Evolutionary conservation across 2,329 filamentous ascomycete genomes (phyloP).

Genomic region (Penicillium sp.): DNA sequence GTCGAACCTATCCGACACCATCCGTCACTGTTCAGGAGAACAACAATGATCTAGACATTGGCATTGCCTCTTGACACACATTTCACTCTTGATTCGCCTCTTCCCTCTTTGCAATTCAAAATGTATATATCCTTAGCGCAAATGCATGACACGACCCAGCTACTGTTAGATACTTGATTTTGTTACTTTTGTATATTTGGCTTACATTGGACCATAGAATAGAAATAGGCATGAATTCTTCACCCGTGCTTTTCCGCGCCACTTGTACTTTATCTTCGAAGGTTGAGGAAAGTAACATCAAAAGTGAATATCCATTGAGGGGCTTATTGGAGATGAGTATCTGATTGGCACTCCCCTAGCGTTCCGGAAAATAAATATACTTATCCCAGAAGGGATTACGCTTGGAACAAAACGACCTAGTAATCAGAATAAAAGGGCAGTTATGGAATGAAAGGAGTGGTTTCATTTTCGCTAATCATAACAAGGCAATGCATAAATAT

Average conservation of each 20-base stretch:
- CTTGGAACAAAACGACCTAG: background rate
- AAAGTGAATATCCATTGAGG: background rate
- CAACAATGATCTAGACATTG: background rate
- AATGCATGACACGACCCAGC: constrained; percentile 19
- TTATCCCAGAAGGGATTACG: background rate
- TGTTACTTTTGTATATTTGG: background rate
- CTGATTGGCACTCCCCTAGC: background rate
- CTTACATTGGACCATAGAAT: background rate
- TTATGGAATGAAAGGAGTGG: background rate
- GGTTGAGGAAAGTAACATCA: background rate
- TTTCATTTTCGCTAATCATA: background rate
- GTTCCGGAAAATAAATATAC: background rate
- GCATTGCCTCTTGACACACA: background rate
- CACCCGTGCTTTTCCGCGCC: background rate
- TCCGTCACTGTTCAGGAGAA: background rate
- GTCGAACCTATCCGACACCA: background rate
- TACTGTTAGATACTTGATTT: background rate
- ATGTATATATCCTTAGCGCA: constrained; percentile 25
- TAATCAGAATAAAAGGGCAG: background rate
- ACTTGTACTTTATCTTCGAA: background rate
- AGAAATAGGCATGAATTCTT: background rate
- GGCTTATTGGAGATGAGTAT: background rate
- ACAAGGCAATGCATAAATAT: background rate
- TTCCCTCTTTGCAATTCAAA: constrained; percentile 1
- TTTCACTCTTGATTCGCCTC: background rate